Percentiles rank a stretch among this genome's conserved stretches.
Conservation (phyloP, 768 basidiomycete species). For the Amanita phalloides region DNA sequence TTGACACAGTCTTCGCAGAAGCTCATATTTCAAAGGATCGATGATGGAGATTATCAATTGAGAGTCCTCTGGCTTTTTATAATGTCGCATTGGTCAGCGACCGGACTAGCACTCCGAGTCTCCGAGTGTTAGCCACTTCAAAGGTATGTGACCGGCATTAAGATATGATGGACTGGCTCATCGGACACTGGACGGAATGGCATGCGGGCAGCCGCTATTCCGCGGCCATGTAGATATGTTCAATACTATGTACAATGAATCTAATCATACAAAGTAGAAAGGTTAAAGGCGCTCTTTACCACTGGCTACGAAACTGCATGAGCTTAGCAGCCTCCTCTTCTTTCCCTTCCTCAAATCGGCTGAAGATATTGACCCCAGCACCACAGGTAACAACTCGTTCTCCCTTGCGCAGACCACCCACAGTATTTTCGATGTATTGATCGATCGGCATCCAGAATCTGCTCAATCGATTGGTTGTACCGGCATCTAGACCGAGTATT, state of each 20-base stretch:
- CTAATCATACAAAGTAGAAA: not conserved
- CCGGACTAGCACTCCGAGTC: too few species aligned
- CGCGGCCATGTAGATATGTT: not conserved
- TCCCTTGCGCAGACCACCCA: conserved; percentile 3
- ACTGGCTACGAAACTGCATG: not conserved
- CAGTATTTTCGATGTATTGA: not conserved
- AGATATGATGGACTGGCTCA: too few species aligned
- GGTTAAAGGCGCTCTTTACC: not conserved
- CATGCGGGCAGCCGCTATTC: too few species aligned
- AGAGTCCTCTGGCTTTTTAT: too few species aligned
- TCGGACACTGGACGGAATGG: too few species aligned
- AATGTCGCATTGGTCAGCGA: not conserved
- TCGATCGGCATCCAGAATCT: conserved; percentile 6
- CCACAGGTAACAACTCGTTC: not conserved
- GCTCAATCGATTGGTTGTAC: not conserved
- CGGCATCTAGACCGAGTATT: not conserved
- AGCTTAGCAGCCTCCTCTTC: not conserved
- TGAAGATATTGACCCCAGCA: not conserved
- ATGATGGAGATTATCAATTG: not conserved
- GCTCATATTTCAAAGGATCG: not conserved
- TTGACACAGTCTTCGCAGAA: conserved; percentile 5
- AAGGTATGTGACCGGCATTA: too few species aligned
- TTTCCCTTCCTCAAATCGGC: conserved; percentile 5
- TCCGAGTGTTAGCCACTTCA: too few species aligned
- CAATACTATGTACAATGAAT: not conserved